A percentile compares a stretch with the other conserved stretches of the same genome.
Evolutionary conservation across 108 stramenopile species (phyloP).

Genomic region (Phaeodactylum tricornutum): DNA sequence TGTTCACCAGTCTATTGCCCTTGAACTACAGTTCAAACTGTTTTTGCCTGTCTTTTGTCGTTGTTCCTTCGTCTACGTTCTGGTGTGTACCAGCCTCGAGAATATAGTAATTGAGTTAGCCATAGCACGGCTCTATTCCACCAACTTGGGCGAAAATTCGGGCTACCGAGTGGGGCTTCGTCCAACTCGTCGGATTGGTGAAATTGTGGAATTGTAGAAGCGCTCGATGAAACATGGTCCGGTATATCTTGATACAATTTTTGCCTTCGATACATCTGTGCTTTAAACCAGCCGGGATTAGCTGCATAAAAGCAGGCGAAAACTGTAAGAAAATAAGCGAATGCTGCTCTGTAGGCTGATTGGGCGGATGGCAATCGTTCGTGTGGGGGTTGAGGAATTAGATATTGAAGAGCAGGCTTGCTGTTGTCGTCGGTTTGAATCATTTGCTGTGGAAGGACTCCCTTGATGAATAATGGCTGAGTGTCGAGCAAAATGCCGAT

Average conservation of each 20-base stretch:
- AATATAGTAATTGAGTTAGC: neutral
- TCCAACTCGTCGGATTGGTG: neutral
- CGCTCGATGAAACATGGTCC: neutral
- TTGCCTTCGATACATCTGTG: neutral
- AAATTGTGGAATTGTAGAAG: neutral
- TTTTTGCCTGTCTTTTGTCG: too few relatives aligned
- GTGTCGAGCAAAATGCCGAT: conserved; percentile 30
- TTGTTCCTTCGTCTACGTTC: too few relatives aligned
- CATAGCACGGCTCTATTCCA: neutral
- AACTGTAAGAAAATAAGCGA: conserved; percentile 17
- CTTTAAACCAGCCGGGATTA: conserved; percentile 10
- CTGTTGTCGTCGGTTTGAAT: conserved; percentile 6
- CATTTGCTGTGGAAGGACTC: conserved; percentile 14
- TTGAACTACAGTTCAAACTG: too few relatives aligned
- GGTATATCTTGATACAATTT: conserved; percentile 24
- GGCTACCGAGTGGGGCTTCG: neutral
- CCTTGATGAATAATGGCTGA: conserved; percentile 30
- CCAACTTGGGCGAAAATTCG: neutral
- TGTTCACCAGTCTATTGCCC: too few relatives aligned
- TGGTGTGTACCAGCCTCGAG: too few relatives aligned
- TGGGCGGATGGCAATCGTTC: conserved; percentile 23
- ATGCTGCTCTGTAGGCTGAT: conserved; percentile 25
- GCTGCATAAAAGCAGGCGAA: conserved; percentile 12
- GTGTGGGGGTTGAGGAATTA: neutral
- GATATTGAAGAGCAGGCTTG: neutral